A percentile compares a stretch with the other conserved stretches of the same genome.
Conservation (phyloP, 192 early-diverging fungal genomes). For the Umbelopsis sp. region DNA sequence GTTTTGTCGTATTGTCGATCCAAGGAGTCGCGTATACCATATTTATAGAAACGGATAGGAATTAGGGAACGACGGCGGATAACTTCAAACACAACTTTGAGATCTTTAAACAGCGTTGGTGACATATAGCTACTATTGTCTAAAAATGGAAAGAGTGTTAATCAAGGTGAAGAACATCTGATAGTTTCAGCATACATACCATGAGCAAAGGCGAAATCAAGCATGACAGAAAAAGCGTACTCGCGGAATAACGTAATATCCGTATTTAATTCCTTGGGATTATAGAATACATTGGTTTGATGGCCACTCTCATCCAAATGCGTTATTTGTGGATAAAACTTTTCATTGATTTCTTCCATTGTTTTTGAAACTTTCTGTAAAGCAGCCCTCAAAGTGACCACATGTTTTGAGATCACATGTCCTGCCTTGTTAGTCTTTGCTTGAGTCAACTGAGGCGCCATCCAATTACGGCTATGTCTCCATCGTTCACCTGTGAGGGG, state of each 20-base stretch:
- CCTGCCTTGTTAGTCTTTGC: constrained; percentile 1
- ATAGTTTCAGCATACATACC: no score
- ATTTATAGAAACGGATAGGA: background rate
- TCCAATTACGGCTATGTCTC: constrained; percentile 20
- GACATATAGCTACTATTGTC: background rate
- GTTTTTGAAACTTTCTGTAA: background rate
- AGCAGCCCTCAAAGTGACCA: background rate
- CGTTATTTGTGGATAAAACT: background rate
- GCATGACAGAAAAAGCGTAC: background rate
- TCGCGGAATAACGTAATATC: background rate
- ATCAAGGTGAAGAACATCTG: no score
- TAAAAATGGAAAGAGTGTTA: background rate
- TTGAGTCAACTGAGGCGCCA: constrained; percentile 14
- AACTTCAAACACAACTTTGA: background rate
- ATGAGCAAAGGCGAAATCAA: constrained; percentile 21
- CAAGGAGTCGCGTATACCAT: background rate
- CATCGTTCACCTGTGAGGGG: constrained; percentile 5
- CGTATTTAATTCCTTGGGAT: background rate
- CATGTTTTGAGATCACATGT: background rate
- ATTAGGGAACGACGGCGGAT: background rate
- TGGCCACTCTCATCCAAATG: background rate
- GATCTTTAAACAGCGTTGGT: background rate
- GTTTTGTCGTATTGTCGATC: background rate
- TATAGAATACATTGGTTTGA: background rate
- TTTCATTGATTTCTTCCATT: background rate